Evolutionary conservation across 2,329 filamentous ascomycete genomes (phyloP).

Genomic region (Aureobasidium leucospermi): DNA sequence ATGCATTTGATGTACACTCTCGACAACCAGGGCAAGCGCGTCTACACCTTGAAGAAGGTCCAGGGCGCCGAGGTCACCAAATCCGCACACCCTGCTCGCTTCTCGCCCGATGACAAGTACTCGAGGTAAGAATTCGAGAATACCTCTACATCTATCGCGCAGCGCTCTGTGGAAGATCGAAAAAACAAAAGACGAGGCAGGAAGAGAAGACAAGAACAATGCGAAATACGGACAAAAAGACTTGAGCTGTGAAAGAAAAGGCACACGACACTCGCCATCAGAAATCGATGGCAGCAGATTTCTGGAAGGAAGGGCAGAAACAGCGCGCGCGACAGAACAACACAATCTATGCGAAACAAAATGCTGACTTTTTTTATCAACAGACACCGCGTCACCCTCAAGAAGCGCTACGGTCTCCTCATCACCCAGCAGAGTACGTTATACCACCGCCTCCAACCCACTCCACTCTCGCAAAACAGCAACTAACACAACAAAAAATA

Average conservation of each 20-base stretch:
- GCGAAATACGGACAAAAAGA: not conserved
- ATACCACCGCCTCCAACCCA: too few relatives aligned
- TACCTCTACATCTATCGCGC: not conserved
- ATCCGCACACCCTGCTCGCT: constrained; percentile 90
- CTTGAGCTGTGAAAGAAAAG: not conserved
- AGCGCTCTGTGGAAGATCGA: not conserved
- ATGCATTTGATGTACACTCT: constrained; percentile 84
- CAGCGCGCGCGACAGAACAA: not conserved
- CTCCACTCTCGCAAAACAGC: not conserved
- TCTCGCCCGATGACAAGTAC: constrained; percentile 98
- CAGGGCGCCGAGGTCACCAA: constrained; percentile 77
- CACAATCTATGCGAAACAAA: not conserved
- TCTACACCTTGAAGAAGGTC: constrained; percentile 94
- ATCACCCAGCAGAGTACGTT: constrained; percentile 58
- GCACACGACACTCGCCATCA: not conserved
- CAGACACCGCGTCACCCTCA: constrained; percentile 86
- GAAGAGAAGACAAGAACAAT: not conserved
- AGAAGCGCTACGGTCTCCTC: constrained; percentile 85
- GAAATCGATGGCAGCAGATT: not conserved
- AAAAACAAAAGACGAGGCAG: not conserved
- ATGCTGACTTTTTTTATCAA: not conserved
- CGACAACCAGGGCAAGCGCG: constrained; percentile 73
- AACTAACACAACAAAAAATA: not conserved
- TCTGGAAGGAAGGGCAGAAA: not conserved
- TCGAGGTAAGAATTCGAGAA: constrained; percentile 49